Conservation (phyloP, 23 red algal species). For the Gracilaria gracilis region DNA sequence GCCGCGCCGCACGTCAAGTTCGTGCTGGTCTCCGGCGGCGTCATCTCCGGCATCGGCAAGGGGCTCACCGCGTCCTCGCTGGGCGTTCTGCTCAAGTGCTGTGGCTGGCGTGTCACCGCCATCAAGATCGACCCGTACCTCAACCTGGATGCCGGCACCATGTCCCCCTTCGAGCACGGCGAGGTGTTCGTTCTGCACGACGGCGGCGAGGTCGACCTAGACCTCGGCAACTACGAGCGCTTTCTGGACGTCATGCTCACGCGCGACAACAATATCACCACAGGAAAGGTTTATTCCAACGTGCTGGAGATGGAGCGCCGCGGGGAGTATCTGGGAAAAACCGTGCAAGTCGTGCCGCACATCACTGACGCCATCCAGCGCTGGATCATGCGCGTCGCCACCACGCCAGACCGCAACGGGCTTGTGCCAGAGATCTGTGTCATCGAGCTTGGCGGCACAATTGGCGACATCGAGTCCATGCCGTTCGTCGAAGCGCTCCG, state of each 20-base stretch:
- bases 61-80: conserved; percentile 97
- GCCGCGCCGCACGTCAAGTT: conserved; percentile 65
- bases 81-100: conserved; percentile 95
- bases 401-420: conserved; percentile 74
- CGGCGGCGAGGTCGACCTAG: conserved; percentile 95
- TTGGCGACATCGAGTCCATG: conserved; percentile 97
- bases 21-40: conserved; percentile 87
- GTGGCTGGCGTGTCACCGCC: conserved; percentile 94
- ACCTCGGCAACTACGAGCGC: conserved; percentile 98
- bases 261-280: conserved; percentile 96
- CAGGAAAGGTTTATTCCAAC: conserved; percentile 92
- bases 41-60: conserved; percentile 99
- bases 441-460: conserved; percentile 97
- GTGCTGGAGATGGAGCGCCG: conserved; percentile 89
- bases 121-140: conserved; percentile 99
- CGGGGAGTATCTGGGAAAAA: conserved; percentile 94
- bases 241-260: conserved; percentile 89
- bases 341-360: conserved; percentile 98
- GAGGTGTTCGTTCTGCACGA: conserved; percentile 98
- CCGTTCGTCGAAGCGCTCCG: conserved; percentile 97
- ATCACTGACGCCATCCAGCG: conserved; percentile 94
- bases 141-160: conserved; percentile 97
- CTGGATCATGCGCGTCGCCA: conserved; percentile 86
- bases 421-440: conserved; percentile 89
- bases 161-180: conserved; percentile 99